Evolutionary conservation across 2,329 filamentous ascomycete genomes (phyloP).

Genomic region (Pestalotiopsis fici): DNA sequence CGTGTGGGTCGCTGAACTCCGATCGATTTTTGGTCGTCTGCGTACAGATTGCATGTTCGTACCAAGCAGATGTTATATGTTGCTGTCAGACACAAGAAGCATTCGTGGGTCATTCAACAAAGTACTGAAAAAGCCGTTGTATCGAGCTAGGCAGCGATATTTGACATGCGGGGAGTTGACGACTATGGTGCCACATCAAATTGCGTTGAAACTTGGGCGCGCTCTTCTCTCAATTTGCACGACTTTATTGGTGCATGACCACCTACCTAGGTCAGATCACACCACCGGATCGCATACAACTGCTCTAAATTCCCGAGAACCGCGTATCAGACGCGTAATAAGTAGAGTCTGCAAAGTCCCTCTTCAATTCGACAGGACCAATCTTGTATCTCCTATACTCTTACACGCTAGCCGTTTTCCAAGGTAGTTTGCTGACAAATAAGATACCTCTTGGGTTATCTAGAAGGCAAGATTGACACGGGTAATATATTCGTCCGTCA

Average conservation of each 20-base stretch:
- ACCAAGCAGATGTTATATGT: background rate
- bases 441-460: no score
- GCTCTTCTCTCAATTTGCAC: background rate
- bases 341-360: background rate
- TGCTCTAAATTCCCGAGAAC: background rate
- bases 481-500: no score
- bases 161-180: background rate
- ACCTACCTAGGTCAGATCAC: background rate
- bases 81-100: background rate
- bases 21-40: background rate
- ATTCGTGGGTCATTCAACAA: background rate
- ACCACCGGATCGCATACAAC: background rate
- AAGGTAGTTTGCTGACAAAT: no score
- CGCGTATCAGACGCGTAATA: background rate
- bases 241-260: background rate
- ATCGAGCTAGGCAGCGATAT: background rate
- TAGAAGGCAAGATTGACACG: no score
- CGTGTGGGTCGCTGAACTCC: background rate
- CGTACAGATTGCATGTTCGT: no score
- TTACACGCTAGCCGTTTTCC: no score
- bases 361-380: background rate
- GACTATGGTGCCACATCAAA: background rate
- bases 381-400: background rate
- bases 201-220: background rate
- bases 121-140: background rate